Base-by-base conservation (phyloP, 306 rosid species). In the Styphnolobium japonicum region DNA sequence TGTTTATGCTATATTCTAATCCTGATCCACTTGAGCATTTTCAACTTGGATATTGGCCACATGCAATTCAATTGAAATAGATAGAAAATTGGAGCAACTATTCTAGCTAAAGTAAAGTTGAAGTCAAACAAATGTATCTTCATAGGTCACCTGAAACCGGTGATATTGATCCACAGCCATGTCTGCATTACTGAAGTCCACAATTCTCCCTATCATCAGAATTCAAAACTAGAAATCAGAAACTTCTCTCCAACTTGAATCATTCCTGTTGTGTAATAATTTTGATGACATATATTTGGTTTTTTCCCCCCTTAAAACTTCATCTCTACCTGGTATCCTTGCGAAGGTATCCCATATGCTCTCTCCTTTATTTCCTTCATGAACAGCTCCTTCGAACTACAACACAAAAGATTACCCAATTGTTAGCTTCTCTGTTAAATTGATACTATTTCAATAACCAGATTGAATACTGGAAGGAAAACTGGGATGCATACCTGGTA, bases 141-240 rank as follows among this genome's bases (percentile, higher is more conserved):
- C 37, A 6, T 10, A 23, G 3, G 77, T 84, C 71, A 94, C 98
- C 98, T 94, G 62, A 82, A 92, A 92, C 78, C 98, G 89, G 86
- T 94, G 98, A 86, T 94, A 94, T 75, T 94, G 98, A 86, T 94
- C 98, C 65, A 94, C 98, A 9, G 98, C 92, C 77, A 85, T 88
- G 78, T 94, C 86, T 61, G 96, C 97, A 88, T 92, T 94, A 67
- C 98, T 94, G 92, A 94, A 94, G 60, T 94, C 98, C 84, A 94
- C 4, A 82, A 94, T 92, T 87, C 94, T 92, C 72, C 98, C 98
- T 94, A 71, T 48, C 40, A 80, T 64, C 65, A 80, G 15, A 52
- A 81, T 62, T 49, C 71, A 71, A 73, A 74, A 60, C 67, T 60
- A 73, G 61, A 77, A 80, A 46, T 80, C 53, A 84, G 61, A 80